These are phyloP conservation scores for Cercis canadensis DNA, from an alignment of 306 rosid genomes.

Conservation along the genomic window DNA sequence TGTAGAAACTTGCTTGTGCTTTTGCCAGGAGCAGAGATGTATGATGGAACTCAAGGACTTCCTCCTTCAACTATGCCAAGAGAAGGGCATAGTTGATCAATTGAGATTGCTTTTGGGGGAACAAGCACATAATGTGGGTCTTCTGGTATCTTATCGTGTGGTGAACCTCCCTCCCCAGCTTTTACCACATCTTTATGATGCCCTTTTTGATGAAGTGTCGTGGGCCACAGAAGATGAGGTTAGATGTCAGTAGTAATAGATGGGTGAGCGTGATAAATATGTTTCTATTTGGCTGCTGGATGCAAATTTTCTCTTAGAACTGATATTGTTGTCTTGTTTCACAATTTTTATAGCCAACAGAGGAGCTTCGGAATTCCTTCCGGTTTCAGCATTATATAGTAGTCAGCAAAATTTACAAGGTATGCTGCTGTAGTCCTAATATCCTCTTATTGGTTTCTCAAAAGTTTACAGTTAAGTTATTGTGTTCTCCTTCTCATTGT, in stretches of 20 bases:
- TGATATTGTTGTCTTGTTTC: conserved; percentile 36
- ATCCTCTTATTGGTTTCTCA: conserved; percentile 12
- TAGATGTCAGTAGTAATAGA: conserved; percentile 44
- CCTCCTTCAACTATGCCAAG: conserved; percentile 59
- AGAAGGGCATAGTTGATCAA: conserved; percentile 45
- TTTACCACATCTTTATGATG: conserved; percentile 82
- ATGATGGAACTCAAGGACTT: conserved; percentile 59
- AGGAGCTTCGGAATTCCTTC: conserved; percentile 74
- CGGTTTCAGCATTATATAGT: conserved; percentile 59
- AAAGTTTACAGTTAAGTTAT: conserved; percentile 16
- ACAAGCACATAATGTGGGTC: conserved; percentile 60
- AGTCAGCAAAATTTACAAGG: conserved; percentile 74
- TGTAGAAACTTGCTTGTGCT: conserved; percentile 22
- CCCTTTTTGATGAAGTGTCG: conserved; percentile 82
- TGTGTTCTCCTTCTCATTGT: conserved; percentile 5
- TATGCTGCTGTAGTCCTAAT: conserved; percentile 42
- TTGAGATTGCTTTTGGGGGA: conserved; percentile 64
- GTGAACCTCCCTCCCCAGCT: conserved; percentile 87
- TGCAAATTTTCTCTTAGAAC: conserved; percentile 26
- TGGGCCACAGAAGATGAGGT: conserved; percentile 99
- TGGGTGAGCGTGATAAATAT: conserved; percentile 35
- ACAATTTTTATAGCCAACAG: conserved; percentile 65
- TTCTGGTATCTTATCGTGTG: conserved; percentile 79
- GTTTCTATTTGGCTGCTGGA: conserved; percentile 10
- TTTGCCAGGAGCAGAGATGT: conserved; percentile 66